These are phyloP conservation scores for Suillus tomentosus DNA, from an alignment of 768 basidiomycete genomes.

Conservation along the genomic window DNA sequence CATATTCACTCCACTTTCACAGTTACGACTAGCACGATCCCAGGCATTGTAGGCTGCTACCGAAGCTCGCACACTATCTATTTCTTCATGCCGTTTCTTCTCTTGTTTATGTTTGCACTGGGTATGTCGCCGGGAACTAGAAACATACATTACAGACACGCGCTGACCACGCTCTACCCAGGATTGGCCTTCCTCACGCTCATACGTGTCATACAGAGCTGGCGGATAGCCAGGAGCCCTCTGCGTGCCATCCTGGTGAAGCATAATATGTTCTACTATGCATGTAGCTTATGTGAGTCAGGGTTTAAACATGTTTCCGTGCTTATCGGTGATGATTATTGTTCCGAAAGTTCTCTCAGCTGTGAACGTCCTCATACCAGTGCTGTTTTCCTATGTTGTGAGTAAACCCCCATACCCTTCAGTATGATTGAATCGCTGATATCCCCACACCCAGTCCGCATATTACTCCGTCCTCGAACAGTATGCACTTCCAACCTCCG, in stretches of 20 bases:
- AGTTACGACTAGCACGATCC: background rate
- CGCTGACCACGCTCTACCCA: background rate
- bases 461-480: background rate
- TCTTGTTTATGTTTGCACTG: background rate
- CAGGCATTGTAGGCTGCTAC: background rate
- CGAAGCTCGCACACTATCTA: background rate
- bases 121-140: background rate
- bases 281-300: background rate
- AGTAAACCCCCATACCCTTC: background rate
- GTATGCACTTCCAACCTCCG: background rate
- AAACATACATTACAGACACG: background rate
- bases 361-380: background rate
- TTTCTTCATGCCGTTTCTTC: background rate
- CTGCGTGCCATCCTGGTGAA: background rate
- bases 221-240: background rate
- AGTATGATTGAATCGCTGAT: background rate
- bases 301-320: background rate
- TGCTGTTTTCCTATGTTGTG: background rate
- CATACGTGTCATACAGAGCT: background rate
- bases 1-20: background rate
- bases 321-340: background rate
- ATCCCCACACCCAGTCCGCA: background rate
- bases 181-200: background rate
- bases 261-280: background rate
- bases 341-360: background rate